Percentiles rank a stretch among this genome's conserved stretches.
phyloP scores from a whole-genome alignment of 345 rosid genomes.

The Adansonia digitata region DNA sequence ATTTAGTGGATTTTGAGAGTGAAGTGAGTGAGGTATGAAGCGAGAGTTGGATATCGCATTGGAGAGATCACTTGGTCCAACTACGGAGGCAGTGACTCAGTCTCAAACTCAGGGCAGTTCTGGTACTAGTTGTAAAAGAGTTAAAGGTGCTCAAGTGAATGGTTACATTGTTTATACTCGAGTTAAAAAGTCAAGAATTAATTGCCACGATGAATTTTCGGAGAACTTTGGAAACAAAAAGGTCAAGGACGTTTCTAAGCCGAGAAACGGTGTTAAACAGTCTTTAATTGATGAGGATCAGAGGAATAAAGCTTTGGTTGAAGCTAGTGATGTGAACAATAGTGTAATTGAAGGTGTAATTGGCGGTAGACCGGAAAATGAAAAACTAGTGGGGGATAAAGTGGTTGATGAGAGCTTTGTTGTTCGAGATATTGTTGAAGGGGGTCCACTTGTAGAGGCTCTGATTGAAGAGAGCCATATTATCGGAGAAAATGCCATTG shows the following conservation, averaged over 20 bases:
- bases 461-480: conserved; percentile 19
- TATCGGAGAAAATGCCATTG: conserved; percentile 36
- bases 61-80: conserved; percentile 28
- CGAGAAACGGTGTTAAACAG: conserved; percentile 7
- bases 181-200: conserved; percentile 32
- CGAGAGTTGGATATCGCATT: conserved; percentile 39
- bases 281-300: conserved; percentile 20
- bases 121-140: conserved; percentile 44
- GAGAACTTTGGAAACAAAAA: conserved; percentile 21
- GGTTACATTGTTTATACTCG: conserved; percentile 77
- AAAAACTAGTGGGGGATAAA: conserved; percentile 9
- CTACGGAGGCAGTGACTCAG: conserved; percentile 30
- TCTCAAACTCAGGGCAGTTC: conserved; percentile 29
- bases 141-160: conserved; percentile 54
- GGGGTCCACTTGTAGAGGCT: conserved; percentile 1
- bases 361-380: neutral
- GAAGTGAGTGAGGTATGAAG: conserved; percentile 43
- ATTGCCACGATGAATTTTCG: conserved; percentile 19
- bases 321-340: neutral
- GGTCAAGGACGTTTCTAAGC: conserved; percentile 13
- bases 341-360: neutral
- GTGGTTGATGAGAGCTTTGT: conserved; percentile 14
- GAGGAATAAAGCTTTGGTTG: conserved; percentile 9
- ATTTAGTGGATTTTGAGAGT: conserved; percentile 27
- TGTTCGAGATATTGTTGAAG: conserved; percentile 1